Evolutionary conservation across 257 asterid species (phyloP).

Genomic region (Plantago major): DNA sequence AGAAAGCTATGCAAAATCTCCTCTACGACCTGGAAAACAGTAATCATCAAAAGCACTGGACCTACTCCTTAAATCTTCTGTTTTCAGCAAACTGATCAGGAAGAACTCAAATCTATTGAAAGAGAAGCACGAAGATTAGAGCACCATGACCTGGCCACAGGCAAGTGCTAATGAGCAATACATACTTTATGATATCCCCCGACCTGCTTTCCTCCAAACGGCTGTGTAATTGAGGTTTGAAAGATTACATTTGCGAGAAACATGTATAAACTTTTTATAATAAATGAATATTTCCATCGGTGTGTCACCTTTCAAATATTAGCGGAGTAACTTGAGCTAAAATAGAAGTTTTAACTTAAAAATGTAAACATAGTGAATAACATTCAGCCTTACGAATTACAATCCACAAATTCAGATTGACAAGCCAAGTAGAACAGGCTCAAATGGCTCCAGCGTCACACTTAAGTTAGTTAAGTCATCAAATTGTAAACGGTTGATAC

Average conservation of each 20-base stretch:
- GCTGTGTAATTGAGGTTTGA: not conserved
- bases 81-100: slow-evolving; percentile 37
- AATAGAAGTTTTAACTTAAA: no score
- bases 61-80: slow-evolving; percentile 30
- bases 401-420: no score
- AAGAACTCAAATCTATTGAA: slow-evolving; percentile 27
- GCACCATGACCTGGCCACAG: slow-evolving; percentile 16
- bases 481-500: no score
- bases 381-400: no score
- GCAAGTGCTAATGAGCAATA: not conserved
- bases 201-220: not conserved
- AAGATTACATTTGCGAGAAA: not conserved
- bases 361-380: no score
- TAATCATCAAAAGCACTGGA: slow-evolving; percentile 31
- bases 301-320: no score
- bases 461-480: no score
- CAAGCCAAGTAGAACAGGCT: no score
- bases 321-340: no score
- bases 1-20: slow-evolving; percentile 28
- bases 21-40: slow-evolving; percentile 8
- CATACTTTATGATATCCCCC: not conserved
- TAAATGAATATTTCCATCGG: no score
- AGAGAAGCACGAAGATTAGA: slow-evolving; percentile 24
- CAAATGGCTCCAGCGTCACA: no score
- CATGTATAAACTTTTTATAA: no score